These are phyloP conservation scores for Cenchrus fungigraminus DNA, from an alignment of 176 grass and related monocot genomes.

Conservation along the genomic window DNA sequence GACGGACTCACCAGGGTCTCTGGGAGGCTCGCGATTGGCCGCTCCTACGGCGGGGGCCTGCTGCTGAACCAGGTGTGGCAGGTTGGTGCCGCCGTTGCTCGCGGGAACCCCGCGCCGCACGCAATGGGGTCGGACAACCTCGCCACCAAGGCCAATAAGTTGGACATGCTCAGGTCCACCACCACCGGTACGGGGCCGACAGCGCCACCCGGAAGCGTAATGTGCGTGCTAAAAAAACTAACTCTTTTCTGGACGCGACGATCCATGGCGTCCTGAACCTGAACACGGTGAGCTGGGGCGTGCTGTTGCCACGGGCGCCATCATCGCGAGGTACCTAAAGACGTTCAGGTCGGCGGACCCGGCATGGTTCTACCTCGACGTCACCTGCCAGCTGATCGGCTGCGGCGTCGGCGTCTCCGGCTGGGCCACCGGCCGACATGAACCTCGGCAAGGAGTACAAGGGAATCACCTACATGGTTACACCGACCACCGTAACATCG, in stretches of 20 bases:
- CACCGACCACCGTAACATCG: constrained; percentile 55
- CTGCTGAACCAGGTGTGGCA: constrained; percentile 64
- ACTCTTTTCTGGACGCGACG: not conserved
- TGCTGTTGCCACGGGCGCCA: constrained; percentile 65
- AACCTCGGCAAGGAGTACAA: constrained; percentile 59
- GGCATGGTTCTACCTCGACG: constrained; percentile 81
- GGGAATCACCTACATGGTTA: constrained; percentile 44
- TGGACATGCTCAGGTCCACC: constrained; percentile 46
- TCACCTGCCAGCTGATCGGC: constrained; percentile 57
- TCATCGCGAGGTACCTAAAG: constrained; percentile 71
- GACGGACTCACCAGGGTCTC: constrained; percentile 49
- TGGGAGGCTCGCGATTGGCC: constrained; percentile 28
- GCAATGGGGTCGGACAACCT: constrained; percentile 52
- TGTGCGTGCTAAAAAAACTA: constrained; percentile 31
- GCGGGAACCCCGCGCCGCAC: constrained; percentile 45
- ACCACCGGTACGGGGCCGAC: not conserved
- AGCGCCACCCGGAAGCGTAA: constrained; percentile 32
- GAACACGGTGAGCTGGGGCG: constrained; percentile 74
- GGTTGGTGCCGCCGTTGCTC: constrained; percentile 45
- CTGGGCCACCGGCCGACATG: constrained; percentile 63
- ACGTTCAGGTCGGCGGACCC: constrained; percentile 66
- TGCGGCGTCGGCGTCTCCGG: constrained; percentile 66
- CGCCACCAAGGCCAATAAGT: constrained; percentile 38
- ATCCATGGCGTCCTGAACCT: constrained; percentile 57
- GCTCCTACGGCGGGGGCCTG: not conserved